Evolutionary conservation across 441 rosid species (phyloP).

Genomic region (Biscutella auriculata): DNA sequence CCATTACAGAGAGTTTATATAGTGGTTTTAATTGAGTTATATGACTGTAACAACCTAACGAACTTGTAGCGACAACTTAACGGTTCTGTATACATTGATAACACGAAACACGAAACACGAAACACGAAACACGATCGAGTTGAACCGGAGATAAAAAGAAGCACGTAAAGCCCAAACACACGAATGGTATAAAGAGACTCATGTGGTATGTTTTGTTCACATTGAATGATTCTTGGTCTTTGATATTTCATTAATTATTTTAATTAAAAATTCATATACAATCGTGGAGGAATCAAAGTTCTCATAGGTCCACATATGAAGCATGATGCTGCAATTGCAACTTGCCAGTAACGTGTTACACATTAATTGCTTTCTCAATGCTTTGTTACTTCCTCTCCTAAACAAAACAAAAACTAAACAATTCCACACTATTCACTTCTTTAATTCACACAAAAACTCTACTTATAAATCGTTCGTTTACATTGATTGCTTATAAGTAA

Average conservation of each 20-base stretch:
- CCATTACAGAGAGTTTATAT: too few relatives aligned
- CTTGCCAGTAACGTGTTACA: slow-evolving; percentile 9
- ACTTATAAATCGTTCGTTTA: too few relatives aligned
- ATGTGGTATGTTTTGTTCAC: background rate
- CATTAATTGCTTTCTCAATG: background rate
- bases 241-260: background rate
- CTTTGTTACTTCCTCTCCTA: background rate
- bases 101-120: too few relatives aligned
- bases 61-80: too few relatives aligned
- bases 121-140: too few relatives aligned
- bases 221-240: background rate
- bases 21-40: too few relatives aligned
- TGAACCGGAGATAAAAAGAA: background rate
- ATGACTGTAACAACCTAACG: too few relatives aligned
- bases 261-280: background rate
- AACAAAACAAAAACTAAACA: too few relatives aligned
- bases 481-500: background rate
- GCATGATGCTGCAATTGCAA: background rate
- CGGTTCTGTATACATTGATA: too few relatives aligned
- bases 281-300: background rate
- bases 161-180: slow-evolving; percentile 23
- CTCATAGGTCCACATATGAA: background rate
- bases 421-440: background rate
- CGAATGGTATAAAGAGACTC: background rate
- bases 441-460: too few relatives aligned